Evolutionary conservation across 805 yeast genomes (phyloP), one percentile per base, ranked within the genome.

Genomic region (Candida hispaniensis): DNA sequence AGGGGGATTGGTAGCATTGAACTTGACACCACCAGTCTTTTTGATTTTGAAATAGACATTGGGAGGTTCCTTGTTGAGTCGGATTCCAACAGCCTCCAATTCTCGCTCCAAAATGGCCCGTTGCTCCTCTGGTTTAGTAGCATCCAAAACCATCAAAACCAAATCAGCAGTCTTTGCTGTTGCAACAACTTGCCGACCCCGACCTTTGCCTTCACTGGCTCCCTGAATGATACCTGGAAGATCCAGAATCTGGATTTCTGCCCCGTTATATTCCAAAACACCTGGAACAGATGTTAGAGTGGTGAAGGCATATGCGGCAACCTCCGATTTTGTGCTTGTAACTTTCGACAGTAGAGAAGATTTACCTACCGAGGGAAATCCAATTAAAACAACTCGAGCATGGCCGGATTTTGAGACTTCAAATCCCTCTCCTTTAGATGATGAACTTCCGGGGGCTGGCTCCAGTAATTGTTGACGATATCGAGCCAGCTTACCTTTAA

Each of bases 301-400:
- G 6, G 98, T 88, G 67, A 88, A 88, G 34, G 93, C 91, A 52
- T 91, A 88, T 32, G 77, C 81, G 5, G 97, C 98, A 34, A 93
- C 80, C 55, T 85, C 97, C 1, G 94, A 79, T 56, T 82, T 82
- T 2, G 97, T 88, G 49, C 81, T 80, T 13, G 98, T 88, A 38
- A 91, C 81, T 50, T 83, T 82, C 12, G 83, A 75, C 41, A 88
- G 64, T 45, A 88, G 73, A 2, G 94, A 82, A 1, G 96, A 86
- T 50, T 88, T 88, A 55, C 98, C 98, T 14, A 91, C 98, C 1
- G 96, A 86, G 11, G 98, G 98, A 56, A 86, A 88, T 18, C 98
- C 98, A 58, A 91, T 86, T 38, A 88, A 64, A 12, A 93, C 93
- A 2, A 83, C 94, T 47, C 98, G 69, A 0, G 97, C 96, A 65